phyloP scores from a whole-genome alignment of 345 rosid species.

The Ceriops decandra region DNA sequence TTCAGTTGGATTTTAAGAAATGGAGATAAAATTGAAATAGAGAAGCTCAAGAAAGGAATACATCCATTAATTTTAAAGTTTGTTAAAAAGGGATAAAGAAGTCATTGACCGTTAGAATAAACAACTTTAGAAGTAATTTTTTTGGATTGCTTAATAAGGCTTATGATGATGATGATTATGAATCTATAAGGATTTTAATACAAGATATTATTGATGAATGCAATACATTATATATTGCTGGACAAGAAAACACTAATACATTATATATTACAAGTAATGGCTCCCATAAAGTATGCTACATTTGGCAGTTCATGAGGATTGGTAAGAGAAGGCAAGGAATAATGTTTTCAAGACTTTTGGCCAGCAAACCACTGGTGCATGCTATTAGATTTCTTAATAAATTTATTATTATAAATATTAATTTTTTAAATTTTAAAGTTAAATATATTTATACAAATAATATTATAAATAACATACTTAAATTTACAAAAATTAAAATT shows the following conservation, averaged over 20 bases:
- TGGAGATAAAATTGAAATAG: constrained; percentile 17
- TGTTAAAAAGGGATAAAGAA: constrained; percentile 27
- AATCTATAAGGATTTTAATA: constrained; percentile 18
- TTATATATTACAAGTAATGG: constrained; percentile 25
- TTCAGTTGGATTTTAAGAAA: constrained; percentile 29
- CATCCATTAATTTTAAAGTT: constrained; percentile 8
- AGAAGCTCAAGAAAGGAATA: constrained; percentile 12
- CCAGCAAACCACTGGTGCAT: constrained; percentile 17
- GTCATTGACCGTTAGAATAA: neutral
- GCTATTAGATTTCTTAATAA: no score
- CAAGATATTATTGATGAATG: constrained; percentile 37
- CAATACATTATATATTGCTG: constrained; percentile 34
- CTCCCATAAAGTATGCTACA: constrained; percentile 26
- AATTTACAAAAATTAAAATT: no score
- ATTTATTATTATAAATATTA: no score
- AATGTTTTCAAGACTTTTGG: constrained; percentile 30
- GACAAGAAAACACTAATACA: constrained; percentile 11
- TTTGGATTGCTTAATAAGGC: constrained; percentile 26
- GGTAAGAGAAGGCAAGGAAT: constrained; percentile 43
- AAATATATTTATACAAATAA: no score
- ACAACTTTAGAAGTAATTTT: constrained; percentile 22
- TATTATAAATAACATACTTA: no score
- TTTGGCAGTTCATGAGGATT: constrained; percentile 32
- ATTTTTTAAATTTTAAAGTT: no score
- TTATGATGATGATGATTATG: constrained; percentile 6